A percentile compares a stretch with the other conserved stretches of the same genome.
Conservation (phyloP, 805 yeast genomes). For the Sugiyamaella qingdaonensis region DNA sequence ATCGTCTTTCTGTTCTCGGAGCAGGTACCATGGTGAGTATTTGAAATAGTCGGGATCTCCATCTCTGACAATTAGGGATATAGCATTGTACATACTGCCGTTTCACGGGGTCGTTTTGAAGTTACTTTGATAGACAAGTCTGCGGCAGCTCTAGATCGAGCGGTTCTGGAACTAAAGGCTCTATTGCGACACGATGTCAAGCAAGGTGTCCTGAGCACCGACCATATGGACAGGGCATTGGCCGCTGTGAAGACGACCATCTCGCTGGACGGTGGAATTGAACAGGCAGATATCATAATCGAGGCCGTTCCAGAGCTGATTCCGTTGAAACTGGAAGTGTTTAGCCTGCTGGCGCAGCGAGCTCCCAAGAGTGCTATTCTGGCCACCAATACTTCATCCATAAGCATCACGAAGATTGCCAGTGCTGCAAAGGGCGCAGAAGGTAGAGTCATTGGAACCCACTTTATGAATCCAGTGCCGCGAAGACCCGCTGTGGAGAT, state of each 20-base stretch:
- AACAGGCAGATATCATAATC: conserved; percentile 33
- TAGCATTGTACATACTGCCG: not conserved
- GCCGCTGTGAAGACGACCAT: conserved; percentile 24
- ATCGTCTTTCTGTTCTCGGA: not conserved
- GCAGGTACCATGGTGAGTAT: not conserved
- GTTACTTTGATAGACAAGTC: not conserved
- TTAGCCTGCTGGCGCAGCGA: conserved; percentile 29
- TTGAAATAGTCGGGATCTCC: no score
- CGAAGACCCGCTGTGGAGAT: conserved; percentile 40
- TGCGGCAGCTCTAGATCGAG: not conserved
- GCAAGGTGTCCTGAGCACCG: conserved; percentile 30
- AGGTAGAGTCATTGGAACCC: conserved; percentile 37
- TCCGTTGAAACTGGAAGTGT: conserved; percentile 31
- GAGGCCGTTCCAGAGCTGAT: conserved; percentile 40
- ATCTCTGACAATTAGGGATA: not conserved
- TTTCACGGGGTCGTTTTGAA: not conserved
- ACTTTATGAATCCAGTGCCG: conserved; percentile 43
- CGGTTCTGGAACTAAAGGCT: conserved; percentile 20
- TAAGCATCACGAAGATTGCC: conserved; percentile 38
- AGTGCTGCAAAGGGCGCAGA: conserved; percentile 40
- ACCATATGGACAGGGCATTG: conserved; percentile 26
- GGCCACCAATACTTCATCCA: conserved; percentile 40
- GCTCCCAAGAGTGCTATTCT: conserved; percentile 30
- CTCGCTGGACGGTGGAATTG: conserved; percentile 22
- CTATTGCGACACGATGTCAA: conserved; percentile 33